Conservation (phyloP, 805 yeast species). For the Ogataea siamensis region DNA sequence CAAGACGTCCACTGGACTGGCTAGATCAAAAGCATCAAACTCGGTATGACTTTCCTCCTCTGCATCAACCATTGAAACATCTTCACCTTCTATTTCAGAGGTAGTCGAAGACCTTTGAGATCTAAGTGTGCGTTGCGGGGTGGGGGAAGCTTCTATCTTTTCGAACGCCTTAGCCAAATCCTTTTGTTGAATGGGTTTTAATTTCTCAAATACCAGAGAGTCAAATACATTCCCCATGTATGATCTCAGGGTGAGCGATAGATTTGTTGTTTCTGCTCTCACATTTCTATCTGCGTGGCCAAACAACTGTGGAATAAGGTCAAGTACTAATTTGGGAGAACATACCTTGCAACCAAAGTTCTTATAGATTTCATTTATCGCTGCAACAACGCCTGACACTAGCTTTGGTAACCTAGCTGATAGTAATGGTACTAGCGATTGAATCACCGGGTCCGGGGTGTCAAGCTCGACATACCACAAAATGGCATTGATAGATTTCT, state of each 20-base stretch:
- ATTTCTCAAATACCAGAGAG: conserved; percentile 56
- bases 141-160: conserved; percentile 41
- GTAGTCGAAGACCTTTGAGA: conserved; percentile 43
- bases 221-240: conserved; percentile 71
- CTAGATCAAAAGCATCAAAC: conserved; percentile 67
- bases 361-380: conserved; percentile 53
- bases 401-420: conserved; percentile 72
- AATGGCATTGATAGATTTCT: conserved; percentile 60
- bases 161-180: conserved; percentile 73
- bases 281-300: conserved; percentile 86
- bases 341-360: conserved; percentile 64
- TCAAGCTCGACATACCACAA: conserved; percentile 63
- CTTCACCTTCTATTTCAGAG: conserved; percentile 33
- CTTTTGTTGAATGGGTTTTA: conserved; percentile 90
- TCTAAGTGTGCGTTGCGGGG: conserved; percentile 55
- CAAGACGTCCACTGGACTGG: conserved; percentile 67
- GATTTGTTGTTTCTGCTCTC: conserved; percentile 68
- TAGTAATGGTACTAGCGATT: conserved; percentile 60
- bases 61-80: conserved; percentile 37
- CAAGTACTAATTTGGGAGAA: conserved; percentile 56
- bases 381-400: conserved; percentile 62
- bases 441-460: conserved; percentile 63
- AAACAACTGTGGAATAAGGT: conserved; percentile 63
- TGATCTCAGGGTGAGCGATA: conserved; percentile 66
- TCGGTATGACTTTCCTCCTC: conserved; percentile 24